Evolutionary conservation across 2,329 filamentous ascomycete species (phyloP).

Genomic region (Phialophora expanda): DNA sequence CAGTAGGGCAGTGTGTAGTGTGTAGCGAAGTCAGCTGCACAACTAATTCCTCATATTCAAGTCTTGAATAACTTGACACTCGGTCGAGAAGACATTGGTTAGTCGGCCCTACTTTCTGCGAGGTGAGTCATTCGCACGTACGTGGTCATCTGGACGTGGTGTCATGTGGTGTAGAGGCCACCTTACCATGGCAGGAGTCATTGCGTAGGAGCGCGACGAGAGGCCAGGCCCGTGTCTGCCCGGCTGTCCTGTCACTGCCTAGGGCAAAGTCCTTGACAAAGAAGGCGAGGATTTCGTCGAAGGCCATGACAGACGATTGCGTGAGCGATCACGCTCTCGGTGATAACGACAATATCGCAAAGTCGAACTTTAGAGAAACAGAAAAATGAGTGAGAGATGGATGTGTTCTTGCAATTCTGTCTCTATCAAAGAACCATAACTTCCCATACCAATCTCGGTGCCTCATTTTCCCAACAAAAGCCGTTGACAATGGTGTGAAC

Average conservation of each 20-base stretch:
- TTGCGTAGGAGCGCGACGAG: background rate
- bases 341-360: background rate
- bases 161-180: background rate
- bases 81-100: too few species aligned
- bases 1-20: too few species aligned
- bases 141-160: background rate
- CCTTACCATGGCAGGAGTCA: background rate
- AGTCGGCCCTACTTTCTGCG: too few species aligned
- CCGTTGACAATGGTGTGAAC: background rate
- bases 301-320: background rate
- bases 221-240: background rate
- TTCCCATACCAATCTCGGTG: background rate
- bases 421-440: slow-evolving; percentile 6
- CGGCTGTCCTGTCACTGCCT: background rate
- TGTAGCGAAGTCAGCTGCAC: too few species aligned
- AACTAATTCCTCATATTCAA: too few species aligned
- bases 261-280: background rate
- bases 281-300: background rate
- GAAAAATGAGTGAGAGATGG: background rate
- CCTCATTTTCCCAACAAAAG: background rate
- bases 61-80: too few species aligned
- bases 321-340: background rate
- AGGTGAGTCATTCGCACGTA: too few species aligned
- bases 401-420: slow-evolving; percentile 15
- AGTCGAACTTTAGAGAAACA: background rate